Conservation (phyloP, 179 eudicot genomes). For the Beta lomatogona region DNA sequence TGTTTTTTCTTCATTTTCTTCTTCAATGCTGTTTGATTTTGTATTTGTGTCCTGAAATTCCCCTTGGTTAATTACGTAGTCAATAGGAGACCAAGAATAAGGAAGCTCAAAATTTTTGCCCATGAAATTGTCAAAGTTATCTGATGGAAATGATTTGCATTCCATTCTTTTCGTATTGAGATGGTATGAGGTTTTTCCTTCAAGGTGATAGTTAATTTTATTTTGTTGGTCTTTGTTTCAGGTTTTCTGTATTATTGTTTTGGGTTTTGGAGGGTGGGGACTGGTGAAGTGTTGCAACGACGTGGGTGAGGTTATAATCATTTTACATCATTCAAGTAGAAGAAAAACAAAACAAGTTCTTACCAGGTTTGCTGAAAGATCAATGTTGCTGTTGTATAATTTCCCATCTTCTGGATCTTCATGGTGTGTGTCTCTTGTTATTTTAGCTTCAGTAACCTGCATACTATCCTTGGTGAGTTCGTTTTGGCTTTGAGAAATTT, state of each 20-base stretch:
- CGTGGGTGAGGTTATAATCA: background rate
- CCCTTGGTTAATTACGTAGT: background rate
- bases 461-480: background rate
- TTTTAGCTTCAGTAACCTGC: conserved; percentile 1
- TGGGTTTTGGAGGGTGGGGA: background rate
- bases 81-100: background rate
- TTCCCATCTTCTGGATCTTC: conserved; percentile 9
- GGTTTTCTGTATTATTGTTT: too few relatives aligned
- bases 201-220: background rate
- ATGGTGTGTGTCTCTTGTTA: background rate
- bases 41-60: conserved; percentile 1
- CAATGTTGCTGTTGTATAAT: background rate
- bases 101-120: background rate
- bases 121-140: background rate
- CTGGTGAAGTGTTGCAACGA: background rate
- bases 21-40: background rate
- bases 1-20: background rate
- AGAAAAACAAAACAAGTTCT: background rate
- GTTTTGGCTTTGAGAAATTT: conserved; percentile 12
- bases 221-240: too few relatives aligned
- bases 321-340: background rate
- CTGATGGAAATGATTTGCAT: background rate
- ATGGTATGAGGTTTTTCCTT: background rate
- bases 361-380: conserved; percentile 9
- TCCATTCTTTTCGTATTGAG: background rate